These are phyloP conservation scores for Oidiodendron maius DNA, from an alignment of 495 filamentous ascomycete species.

Conservation along the genomic window DNA sequence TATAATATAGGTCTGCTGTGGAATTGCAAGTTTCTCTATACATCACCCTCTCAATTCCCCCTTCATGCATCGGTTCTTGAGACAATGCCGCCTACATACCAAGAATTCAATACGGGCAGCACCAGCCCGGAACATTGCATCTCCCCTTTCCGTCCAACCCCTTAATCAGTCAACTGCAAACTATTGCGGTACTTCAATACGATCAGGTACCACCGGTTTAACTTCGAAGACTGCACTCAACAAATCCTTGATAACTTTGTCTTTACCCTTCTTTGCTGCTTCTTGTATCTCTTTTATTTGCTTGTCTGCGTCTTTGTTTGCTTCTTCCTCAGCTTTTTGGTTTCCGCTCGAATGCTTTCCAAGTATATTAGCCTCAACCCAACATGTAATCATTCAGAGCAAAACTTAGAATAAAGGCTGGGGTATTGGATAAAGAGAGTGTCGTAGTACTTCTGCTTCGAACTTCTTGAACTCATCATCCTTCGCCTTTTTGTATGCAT, in stretches of 20 bases:
- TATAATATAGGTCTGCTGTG: too few species aligned
- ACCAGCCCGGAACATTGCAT: background rate
- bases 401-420: background rate
- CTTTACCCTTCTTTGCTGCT: conserved; percentile 70
- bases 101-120: too few species aligned
- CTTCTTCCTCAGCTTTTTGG: conserved; percentile 52
- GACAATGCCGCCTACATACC: too few species aligned
- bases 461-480: conserved; percentile 95
- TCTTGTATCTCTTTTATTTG: conserved; percentile 78
- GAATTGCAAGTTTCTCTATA: too few species aligned
- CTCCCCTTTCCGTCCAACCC: background rate
- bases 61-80: too few species aligned
- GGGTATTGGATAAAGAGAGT: background rate
- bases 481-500: conserved; percentile 84
- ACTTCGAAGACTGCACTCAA: conserved; percentile 73
- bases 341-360: conserved; percentile 46
- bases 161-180: background rate
- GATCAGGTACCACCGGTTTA: conserved; percentile 58
- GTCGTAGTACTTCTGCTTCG: conserved; percentile 73
- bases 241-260: conserved; percentile 74
- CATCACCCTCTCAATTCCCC: too few species aligned
- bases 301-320: conserved; percentile 53
- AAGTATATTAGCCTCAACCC: background rate
- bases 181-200: conserved; percentile 22
- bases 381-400: background rate